These are phyloP conservation scores for Phytophthora citrophthora DNA, from an alignment of 352 stramenopile genomes.

Conservation along the genomic window DNA sequence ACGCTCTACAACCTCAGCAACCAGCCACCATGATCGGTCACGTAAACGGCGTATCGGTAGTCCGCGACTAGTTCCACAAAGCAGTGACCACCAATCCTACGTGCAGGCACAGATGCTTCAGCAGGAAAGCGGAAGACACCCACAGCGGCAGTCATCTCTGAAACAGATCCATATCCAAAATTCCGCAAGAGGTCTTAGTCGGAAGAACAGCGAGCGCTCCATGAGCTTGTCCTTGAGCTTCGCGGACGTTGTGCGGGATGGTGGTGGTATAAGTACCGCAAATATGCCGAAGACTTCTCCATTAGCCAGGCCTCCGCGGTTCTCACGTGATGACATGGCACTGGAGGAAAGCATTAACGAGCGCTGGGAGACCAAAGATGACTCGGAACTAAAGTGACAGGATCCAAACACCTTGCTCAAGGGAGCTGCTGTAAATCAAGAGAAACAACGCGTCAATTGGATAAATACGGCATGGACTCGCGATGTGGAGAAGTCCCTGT, in stretches of 20 bases:
- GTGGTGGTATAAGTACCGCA: constrained; percentile 29
- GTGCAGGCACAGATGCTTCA: constrained; percentile 13
- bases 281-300: constrained; percentile 55
- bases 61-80: constrained; percentile 48
- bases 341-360: constrained; percentile 73
- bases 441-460: constrained; percentile 18
- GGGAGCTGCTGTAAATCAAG: constrained; percentile 1
- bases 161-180: constrained; percentile 31
- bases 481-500: neutral
- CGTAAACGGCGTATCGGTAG: constrained; percentile 43
- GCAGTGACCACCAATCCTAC: constrained; percentile 18
- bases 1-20: constrained; percentile 52
- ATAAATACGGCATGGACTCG: constrained; percentile 52
- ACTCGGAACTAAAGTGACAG: constrained; percentile 67
- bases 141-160: constrained; percentile 29
- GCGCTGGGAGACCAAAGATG: constrained; percentile 72
- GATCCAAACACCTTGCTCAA: constrained; percentile 9
- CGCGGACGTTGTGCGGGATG: constrained; percentile 81
- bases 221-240: constrained; percentile 91
- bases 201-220: constrained; percentile 76
- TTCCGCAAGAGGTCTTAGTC: constrained; percentile 34
- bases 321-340: constrained; percentile 62
- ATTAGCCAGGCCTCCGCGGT: constrained; percentile 42
- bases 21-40: constrained; percentile 56
- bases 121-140: constrained; percentile 12